These are phyloP conservation scores for Rutstroemia sp. DNA, from an alignment of 2,329 filamentous ascomycete species.

Conservation along the genomic window DNA sequence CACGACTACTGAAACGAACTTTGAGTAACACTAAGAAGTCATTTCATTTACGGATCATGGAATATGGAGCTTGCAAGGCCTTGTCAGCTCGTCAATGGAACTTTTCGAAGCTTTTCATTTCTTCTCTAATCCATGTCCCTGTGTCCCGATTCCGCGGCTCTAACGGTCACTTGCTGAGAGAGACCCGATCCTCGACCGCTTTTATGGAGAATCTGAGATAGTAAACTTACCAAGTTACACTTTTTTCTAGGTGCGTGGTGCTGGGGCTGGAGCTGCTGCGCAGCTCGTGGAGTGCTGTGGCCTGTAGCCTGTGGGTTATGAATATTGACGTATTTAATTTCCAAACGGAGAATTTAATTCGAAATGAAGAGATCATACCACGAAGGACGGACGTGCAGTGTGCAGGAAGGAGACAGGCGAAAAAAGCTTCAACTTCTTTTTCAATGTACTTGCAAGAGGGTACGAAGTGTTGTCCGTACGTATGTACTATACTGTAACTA, in stretches of 20 bases:
- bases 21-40: background rate
- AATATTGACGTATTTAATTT: too few relatives aligned
- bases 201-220: background rate
- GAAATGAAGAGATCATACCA: too few relatives aligned
- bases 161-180: slow-evolving; percentile 1
- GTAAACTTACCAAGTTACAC: background rate
- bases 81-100: background rate
- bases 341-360: too few relatives aligned
- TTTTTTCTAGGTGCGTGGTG: background rate
- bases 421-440: too few relatives aligned
- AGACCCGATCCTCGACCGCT: slow-evolving; percentile 5
- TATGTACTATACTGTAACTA: too few relatives aligned
- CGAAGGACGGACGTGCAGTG: too few relatives aligned
- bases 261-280: background rate
- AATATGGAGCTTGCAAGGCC: background rate
- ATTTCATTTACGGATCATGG: slow-evolving; percentile 5
- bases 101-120: slow-evolving; percentile 10
- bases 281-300: too few relatives aligned
- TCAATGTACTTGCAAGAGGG: too few relatives aligned
- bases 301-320: too few relatives aligned
- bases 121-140: slow-evolving; percentile 10
- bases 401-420: too few relatives aligned
- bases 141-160: slow-evolving; percentile 3
- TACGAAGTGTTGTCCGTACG: too few relatives aligned
- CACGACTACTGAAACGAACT: background rate